Evolutionary conservation across 495 filamentous ascomycete genomes (phyloP), one percentile per base, ranked within the genome.

Genomic region (Xylaria flabelliformis): DNA sequence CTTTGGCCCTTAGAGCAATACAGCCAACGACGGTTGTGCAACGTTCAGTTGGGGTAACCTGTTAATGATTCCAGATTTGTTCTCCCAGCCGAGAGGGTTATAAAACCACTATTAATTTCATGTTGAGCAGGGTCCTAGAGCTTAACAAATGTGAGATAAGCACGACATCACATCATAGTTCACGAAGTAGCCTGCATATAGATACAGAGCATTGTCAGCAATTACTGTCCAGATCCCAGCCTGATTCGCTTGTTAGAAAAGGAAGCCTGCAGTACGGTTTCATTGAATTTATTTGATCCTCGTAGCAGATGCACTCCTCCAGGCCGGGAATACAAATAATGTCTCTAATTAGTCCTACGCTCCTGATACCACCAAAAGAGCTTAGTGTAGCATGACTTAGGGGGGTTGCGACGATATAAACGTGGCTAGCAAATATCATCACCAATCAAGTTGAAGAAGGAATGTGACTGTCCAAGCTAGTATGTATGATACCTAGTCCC

Each of bases 81-180:
- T 63, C 29, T 61, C 17, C 17, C 34, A 39, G 21, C 58, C 21
- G 21, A 63, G 12, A 32, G 29, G 63, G 46, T 39, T n/a, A 66
- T 66, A 66, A 51, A 44, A 34, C 15, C 19, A 32, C 8, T 36
- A 3, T 66, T 66, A 66, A 66, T 36, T 9, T 32, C 24, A 9
- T 10, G 29, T 15, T 64, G 21, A 66, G 46, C 64, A 51, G 21
- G 64, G 64, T 53, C 21, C 9, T 8, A 5, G 9, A 1, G 53
- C 32, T 66, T 66, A 66, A 66, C 53, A 50, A 66, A 50, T 24
- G 17, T 66, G 44, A 66, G 26, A 53, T 66, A 66, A 66, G 64
- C 64, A 66, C 17, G 4, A 53, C 21, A 51, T 44, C 19, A 53
- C 21, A 51, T 44, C 19, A 51, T 26, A 36, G 19, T 8, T 17